These are phyloP conservation scores for Vaucheria bursata DNA, from an alignment of 352 stramenopile species.

Conservation along the genomic window DNA sequence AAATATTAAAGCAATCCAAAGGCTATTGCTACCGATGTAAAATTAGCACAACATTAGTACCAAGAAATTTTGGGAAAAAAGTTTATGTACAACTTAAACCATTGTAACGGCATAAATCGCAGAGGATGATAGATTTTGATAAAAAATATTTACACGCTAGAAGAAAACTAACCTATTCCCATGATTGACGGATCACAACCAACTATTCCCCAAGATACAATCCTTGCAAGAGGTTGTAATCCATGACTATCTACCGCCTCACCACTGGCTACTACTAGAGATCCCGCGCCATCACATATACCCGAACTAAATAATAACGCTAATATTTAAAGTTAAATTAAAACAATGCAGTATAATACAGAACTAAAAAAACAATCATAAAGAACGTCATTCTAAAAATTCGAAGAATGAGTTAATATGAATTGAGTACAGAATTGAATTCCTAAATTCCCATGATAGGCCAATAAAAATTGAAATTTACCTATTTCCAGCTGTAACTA, in stretches of 20 bases:
- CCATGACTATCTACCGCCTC: slow-evolving; percentile 80
- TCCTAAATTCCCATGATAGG: not conserved
- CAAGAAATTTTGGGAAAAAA: too few relatives aligned
- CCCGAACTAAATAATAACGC: slow-evolving; percentile 62
- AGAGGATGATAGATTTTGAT: too few relatives aligned
- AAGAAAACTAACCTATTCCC: slow-evolving; percentile 79
- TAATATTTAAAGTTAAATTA: not conserved
- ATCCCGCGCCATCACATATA: slow-evolving; percentile 90
- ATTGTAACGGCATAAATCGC: too few relatives aligned
- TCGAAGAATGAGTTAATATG: not conserved
- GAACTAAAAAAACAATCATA: not conserved
- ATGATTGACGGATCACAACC: slow-evolving; percentile 93
- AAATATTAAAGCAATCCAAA: too few relatives aligned
- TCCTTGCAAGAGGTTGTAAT: slow-evolving; percentile 78
- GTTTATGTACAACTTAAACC: too few relatives aligned
- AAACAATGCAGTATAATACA: not conserved
- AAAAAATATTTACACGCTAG: too few relatives aligned
- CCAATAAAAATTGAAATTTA: not conserved
- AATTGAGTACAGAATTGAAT: not conserved
- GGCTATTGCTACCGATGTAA: too few relatives aligned
- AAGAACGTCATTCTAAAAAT: not conserved
- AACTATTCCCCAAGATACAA: slow-evolving; percentile 79
- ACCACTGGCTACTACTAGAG: slow-evolving; percentile 84
- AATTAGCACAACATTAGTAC: too few relatives aligned
- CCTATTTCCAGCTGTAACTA: slow-evolving; percentile 84